Conservation (phyloP, 2,329 filamentous ascomycete species). For the Sarocladium kiliense region DNA sequence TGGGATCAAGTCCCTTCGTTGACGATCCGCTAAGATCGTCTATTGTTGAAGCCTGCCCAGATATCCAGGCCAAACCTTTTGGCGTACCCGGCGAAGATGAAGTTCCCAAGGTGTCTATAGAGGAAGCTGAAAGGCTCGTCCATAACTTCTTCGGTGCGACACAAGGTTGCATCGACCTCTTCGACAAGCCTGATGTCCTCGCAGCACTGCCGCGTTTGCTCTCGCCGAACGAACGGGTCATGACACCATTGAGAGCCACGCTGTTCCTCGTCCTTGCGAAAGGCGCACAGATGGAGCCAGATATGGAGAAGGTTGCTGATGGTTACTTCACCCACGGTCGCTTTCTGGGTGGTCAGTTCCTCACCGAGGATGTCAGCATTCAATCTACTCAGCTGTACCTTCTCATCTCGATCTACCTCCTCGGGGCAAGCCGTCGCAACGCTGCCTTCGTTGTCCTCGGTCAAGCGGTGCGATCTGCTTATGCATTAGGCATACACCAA, state of each 20-base stretch:
- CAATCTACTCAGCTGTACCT: slow-evolving; percentile 26
- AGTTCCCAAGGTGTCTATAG: slow-evolving; percentile 17
- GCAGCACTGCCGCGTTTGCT: background rate
- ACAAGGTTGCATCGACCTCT: slow-evolving; percentile 22
- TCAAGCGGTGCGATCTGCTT: slow-evolving; percentile 30
- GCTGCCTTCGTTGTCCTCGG: slow-evolving; percentile 33
- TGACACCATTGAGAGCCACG: slow-evolving; percentile 23
- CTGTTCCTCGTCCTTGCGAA: slow-evolving; percentile 25
- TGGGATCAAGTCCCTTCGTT: slow-evolving; percentile 26
- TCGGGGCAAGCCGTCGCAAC: slow-evolving; percentile 28
- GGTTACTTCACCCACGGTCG: slow-evolving; percentile 29
- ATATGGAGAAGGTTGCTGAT: slow-evolving; percentile 27
- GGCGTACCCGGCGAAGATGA: slow-evolving; percentile 18
- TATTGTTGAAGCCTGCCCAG: slow-evolving; percentile 23
- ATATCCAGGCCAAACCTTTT: slow-evolving; percentile 17
- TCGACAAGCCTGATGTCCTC: slow-evolving; percentile 23
- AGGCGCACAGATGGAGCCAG: slow-evolving; percentile 26
- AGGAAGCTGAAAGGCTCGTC: slow-evolving; percentile 15
- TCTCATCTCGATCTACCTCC: slow-evolving; percentile 31
- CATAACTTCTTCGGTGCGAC: slow-evolving; percentile 25
- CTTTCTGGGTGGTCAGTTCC: slow-evolving; percentile 23
- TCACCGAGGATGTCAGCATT: slow-evolving; percentile 30
- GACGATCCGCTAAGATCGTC: slow-evolving; percentile 28
- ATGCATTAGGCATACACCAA: slow-evolving; percentile 26
- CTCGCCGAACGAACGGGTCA: background rate